Evolutionary conservation across 768 basidiomycete genomes (phyloP).

Genomic region (Lactarius trivialis): DNA sequence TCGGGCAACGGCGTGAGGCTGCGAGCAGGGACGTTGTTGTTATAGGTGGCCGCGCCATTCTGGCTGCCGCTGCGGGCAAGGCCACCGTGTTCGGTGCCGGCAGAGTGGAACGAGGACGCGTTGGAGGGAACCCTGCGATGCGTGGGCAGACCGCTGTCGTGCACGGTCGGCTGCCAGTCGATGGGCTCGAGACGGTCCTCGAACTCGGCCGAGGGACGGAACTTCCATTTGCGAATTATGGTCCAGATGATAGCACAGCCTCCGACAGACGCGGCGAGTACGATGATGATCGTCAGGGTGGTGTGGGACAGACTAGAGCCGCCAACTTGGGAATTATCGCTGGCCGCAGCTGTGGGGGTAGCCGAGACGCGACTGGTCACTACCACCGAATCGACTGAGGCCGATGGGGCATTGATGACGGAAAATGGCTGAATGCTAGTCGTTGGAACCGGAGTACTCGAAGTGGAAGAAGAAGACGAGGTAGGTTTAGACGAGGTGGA

Average conservation of each 20-base stretch:
- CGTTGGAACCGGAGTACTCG: slow-evolving; percentile 21
- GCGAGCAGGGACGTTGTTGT: slow-evolving; percentile 30
- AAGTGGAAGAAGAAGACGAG: neutral
- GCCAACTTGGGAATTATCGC: slow-evolving; percentile 30
- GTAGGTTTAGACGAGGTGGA: slow-evolving; percentile 19
- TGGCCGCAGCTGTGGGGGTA: slow-evolving; percentile 25
- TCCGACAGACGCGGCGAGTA: slow-evolving; percentile 61
- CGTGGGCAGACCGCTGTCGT: slow-evolving; percentile 40
- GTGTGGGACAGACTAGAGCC: slow-evolving; percentile 40
- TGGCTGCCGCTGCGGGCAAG: slow-evolving; percentile 11
- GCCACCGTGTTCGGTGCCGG: slow-evolving; percentile 26
- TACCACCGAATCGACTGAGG: slow-evolving; percentile 26
- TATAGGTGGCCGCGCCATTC: slow-evolving; percentile 27
- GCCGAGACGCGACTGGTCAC: slow-evolving; percentile 23
- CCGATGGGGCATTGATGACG: neutral
- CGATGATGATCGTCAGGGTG: slow-evolving; percentile 57
- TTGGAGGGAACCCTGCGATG: slow-evolving; percentile 50
- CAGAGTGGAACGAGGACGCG: slow-evolving; percentile 66
- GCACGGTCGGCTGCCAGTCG: slow-evolving; percentile 72
- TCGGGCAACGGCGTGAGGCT: slow-evolving; percentile 48
- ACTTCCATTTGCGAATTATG: slow-evolving; percentile 88
- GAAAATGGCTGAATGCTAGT: slow-evolving; percentile 27
- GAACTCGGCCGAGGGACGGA: slow-evolving; percentile 72
- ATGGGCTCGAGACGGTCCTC: slow-evolving; percentile 83
- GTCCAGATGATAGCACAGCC: slow-evolving; percentile 77